Conservation (phyloP, 768 basidiomycete genomes). For the Phylloporus sp. region DNA sequence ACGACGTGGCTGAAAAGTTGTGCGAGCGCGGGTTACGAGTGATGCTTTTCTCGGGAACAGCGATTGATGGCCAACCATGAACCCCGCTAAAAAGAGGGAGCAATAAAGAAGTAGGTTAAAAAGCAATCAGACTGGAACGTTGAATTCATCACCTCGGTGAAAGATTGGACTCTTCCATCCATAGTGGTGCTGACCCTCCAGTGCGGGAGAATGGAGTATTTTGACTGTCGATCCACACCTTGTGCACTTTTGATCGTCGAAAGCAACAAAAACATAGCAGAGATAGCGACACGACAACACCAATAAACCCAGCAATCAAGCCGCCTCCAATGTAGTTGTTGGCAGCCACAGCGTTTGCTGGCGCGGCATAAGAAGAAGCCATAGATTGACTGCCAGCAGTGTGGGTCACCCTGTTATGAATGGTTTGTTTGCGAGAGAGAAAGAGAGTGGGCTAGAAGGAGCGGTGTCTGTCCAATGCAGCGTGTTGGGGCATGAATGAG, state of each 20-base stretch:
- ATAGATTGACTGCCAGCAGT: slow-evolving; percentile 10
- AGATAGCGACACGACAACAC: slow-evolving; percentile 29
- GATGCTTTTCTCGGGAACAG: slow-evolving; percentile 52
- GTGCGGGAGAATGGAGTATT: slow-evolving; percentile 39
- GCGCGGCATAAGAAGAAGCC: slow-evolving; percentile 1
- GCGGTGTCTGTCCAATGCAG: neutral
- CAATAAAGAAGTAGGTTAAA: slow-evolving; percentile 5
- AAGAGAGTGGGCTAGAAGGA: slow-evolving; percentile 10
- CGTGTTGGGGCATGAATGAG: slow-evolving; percentile 4
- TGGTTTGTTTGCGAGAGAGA: neutral
- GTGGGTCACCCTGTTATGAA: neutral
- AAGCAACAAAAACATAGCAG: slow-evolving; percentile 35
- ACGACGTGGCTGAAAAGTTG: slow-evolving; percentile 41
- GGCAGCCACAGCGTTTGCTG: neutral
- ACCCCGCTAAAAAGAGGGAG: slow-evolving; percentile 38
- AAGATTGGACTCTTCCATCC: slow-evolving; percentile 3
- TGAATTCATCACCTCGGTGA: slow-evolving; percentile 12
- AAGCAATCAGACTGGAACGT: neutral
- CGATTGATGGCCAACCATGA: slow-evolving; percentile 42
- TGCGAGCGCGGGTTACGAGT: slow-evolving; percentile 35
- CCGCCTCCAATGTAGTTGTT: slow-evolving; percentile 50
- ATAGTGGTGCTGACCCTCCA: slow-evolving; percentile 3
- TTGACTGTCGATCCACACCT: slow-evolving; percentile 35
- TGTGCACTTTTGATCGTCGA: slow-evolving; percentile 38
- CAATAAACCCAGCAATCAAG: slow-evolving; percentile 18